Evolutionary conservation across 1,284 basidiomycete species (phyloP).

Genomic region (Cryptococcus amylolentus): DNA sequence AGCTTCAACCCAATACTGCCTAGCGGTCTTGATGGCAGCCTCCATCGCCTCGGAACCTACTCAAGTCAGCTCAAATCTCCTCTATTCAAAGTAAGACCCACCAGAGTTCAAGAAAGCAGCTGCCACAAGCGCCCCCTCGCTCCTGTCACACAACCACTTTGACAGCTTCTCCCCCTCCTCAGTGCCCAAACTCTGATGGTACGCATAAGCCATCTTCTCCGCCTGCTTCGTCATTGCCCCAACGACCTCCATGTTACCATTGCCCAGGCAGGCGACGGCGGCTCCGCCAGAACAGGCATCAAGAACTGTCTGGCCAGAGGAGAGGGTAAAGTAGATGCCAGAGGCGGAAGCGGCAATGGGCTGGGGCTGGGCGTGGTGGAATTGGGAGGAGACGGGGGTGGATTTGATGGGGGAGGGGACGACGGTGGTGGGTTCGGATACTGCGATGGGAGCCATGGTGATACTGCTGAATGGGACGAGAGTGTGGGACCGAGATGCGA

Average conservation of each 20-base stretch:
- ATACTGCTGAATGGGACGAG: background rate
- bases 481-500: background rate
- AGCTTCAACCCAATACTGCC: constrained; percentile 56
- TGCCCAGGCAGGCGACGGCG: constrained; percentile 74
- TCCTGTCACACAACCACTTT: constrained; percentile 17
- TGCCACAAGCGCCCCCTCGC: constrained; percentile 23
- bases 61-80: background rate
- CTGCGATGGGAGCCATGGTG: constrained; percentile 1
- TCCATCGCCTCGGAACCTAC: constrained; percentile 36
- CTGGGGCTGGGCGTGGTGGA: constrained; percentile 9
- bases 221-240: constrained; percentile 25
- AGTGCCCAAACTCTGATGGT: constrained; percentile 22
- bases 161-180: constrained; percentile 24
- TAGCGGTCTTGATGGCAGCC: constrained; percentile 29
- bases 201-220: constrained; percentile 26
- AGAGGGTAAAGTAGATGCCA: constrained; percentile 24
- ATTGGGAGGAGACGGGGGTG: background rate
- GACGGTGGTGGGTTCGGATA: background rate
- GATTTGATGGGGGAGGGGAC: background rate
- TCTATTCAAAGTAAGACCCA: constrained; percentile 3
- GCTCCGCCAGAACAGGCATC: constrained; percentile 61
- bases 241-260: constrained; percentile 59
- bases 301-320: constrained; percentile 22
- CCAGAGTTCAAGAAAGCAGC: constrained; percentile 31
- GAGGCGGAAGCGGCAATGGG: constrained; percentile 14